Evolutionary conservation across 352 stramenopile species (phyloP), one percentile per base, ranked within the genome.

Genomic region (Pythium angustatum): DNA sequence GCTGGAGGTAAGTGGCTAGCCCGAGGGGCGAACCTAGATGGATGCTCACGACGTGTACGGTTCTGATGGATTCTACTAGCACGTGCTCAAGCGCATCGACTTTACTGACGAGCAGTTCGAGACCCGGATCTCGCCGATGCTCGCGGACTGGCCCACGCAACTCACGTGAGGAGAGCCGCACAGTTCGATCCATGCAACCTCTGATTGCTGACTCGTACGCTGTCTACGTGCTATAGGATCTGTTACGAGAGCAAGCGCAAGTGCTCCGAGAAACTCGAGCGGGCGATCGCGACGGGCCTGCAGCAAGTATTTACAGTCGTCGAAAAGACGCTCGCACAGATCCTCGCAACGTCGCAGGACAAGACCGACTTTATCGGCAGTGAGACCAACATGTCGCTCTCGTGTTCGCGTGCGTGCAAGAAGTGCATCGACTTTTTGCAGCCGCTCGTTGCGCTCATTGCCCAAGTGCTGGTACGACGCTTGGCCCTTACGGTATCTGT

Each of bases 291-390:
- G 14, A 55, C 43, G 0, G 76, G 75, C 10, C 62, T 94, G 3
- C 72, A 86, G 31, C 77, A 81, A 41, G 76, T 85, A 15, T 71
- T 93, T 45, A 36, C 56, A 17, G 83, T 91, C n/a, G 78, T 88
- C 19, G 81, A 88, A 36, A 94, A 91, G 57, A 55, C 72, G 17
- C 51, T 91, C 27, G 55, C 61, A 6, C 55, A 77, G 26, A 79
- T 90, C 34, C 66, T 94, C 4, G 62, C 69, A 21, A 66, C 71
- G 8, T 76, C 77, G 28, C 85, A 93, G 51, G 81, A 87, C 41
- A 94, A 94, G 63, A 68, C 26, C 27, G 85, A 94, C 49, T 94
- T 94, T 48, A 77, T 93, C 19, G 83, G 80, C 19, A 87, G 80
- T 27, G 76, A 91, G 68, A 66, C 75, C 12, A 91, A 85, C 68